Base-by-base conservation (phyloP, 352 stramenopile genomes). In the Elongisporangium prolatum region DNA sequence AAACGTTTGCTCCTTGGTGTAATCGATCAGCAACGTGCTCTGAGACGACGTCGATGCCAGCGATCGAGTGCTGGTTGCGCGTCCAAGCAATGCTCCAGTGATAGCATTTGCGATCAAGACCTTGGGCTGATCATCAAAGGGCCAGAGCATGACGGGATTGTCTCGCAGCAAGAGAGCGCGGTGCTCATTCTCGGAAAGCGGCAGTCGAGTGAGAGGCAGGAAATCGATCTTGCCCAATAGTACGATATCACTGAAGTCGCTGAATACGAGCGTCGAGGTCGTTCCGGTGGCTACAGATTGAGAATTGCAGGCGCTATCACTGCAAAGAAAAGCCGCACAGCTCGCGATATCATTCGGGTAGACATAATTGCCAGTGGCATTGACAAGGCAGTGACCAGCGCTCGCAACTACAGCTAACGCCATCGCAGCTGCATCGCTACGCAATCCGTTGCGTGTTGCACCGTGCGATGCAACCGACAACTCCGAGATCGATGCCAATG, bases 101-200 rank as follows among this genome's bases (percentile, higher is more conserved):
- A 44, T 44, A 16, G 5, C 44, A 44, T 34, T 68, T 24, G 28
- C n/a, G 17, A 79, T 57, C 5, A 73, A 48, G 11, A 69, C 56
- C 20, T 72, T 69, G 2, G 56, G 22, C 9, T 71, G 52, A 2
- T 75, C 65, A 37, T 87, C 75, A 28, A 93, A 89, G 1, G 68
- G 47, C 79, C 81, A 89, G 4, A 90, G 52, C 7, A 55, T 44
- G 1, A 84, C 80, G 1, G 83, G 83, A n/a, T 87, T 84, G 24
- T 89, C 83, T 13, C 79, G 73, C 1, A 93, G 52, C 2, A 89
- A 10, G 16, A 93, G 54, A 0, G 67, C 22, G 2, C 79, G 74
- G 20, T 84, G 69, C 17, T 89, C 79, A 28, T 84, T 69, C 6
- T 71, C 51, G 0, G 68, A 84, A 0, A 91, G 61, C 11, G 80